Conservation (phyloP, 257 asterid genomes). For the Jacaranda copaia region DNA sequence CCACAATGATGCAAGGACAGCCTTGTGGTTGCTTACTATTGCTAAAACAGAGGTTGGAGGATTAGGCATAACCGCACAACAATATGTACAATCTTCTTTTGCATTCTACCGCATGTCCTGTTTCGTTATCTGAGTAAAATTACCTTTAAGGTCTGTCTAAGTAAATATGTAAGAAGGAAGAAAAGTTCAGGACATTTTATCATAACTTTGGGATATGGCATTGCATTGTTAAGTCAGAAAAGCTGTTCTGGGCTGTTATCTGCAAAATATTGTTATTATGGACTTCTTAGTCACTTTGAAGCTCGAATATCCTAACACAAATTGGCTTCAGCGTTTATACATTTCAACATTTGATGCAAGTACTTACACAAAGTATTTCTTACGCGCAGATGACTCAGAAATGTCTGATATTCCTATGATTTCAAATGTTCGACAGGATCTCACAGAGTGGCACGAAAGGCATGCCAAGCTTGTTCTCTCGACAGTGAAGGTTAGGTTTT, state of each 20-base stretch:
- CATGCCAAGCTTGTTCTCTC: constrained; percentile 91
- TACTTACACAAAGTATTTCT: constrained; percentile 37
- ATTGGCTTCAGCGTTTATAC: constrained; percentile 7
- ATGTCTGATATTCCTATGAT: constrained; percentile 76
- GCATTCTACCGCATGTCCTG: background rate
- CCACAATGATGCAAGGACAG: background rate
- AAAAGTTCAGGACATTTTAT: background rate
- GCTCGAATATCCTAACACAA: constrained; percentile 16
- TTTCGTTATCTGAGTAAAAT: background rate
- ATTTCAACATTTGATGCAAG: constrained; percentile 26
- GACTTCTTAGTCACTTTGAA: constrained; percentile 3
- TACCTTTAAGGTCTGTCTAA: background rate
- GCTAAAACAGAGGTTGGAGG: background rate
- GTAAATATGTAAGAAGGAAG: background rate
- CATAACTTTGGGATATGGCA: no score
- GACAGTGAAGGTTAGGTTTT: constrained; percentile 74
- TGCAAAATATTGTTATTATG: background rate
- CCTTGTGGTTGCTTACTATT: background rate
- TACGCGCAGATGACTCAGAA: constrained; percentile 75
- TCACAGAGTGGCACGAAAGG: constrained; percentile 89
- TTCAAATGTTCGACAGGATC: constrained; percentile 92
- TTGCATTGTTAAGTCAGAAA: background rate
- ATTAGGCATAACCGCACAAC: background rate
- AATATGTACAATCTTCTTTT: background rate
- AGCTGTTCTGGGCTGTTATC: background rate